A percentile compares a stretch with the other conserved stretches of the same genome.
Evolutionary conservation across 2,329 filamentous ascomycete genomes (phyloP).

Genomic region (Elsinoe australis): DNA sequence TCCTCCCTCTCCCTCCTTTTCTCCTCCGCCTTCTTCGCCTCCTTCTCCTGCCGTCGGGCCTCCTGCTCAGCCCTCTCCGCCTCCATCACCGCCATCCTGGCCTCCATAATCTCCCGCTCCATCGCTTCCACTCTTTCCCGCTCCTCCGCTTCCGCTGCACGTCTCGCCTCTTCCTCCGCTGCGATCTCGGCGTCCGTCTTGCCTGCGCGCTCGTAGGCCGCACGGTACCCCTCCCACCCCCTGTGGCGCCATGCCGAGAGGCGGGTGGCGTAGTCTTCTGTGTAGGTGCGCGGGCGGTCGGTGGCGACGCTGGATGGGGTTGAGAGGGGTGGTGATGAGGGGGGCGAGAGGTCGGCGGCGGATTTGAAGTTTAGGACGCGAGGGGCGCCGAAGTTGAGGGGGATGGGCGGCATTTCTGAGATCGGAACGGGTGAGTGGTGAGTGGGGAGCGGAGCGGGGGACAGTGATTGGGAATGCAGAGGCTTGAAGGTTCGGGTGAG

Average conservation of each 20-base stretch:
- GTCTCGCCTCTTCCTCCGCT: conserved; percentile 3
- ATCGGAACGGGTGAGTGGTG: not conserved
- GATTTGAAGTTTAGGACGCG: not conserved
- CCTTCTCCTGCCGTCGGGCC: not conserved
- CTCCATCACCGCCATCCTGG: not conserved
- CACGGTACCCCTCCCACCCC: conserved; percentile 12
- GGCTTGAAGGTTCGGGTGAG: too few species aligned
- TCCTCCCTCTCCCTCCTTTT: too few species aligned
- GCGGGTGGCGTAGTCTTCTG: not conserved
- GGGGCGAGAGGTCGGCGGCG: conserved; percentile 2
- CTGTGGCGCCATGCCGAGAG: not conserved
- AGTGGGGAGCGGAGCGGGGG: too few species aligned
- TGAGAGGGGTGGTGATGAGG: conserved; percentile 1
- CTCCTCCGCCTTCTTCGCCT: not conserved
- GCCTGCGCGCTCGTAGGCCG: not conserved
- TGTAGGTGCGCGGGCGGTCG: not conserved
- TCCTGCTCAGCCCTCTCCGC: not conserved
- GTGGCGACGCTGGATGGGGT: not conserved
- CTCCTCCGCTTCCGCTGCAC: not conserved
- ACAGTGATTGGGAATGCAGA: too few species aligned
- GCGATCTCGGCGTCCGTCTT: conserved; percentile 2
- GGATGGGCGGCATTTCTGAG: not conserved
- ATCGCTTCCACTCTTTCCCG: not conserved
- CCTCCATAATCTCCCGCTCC: not conserved
- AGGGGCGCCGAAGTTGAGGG: conserved; percentile 5